A percentile compares a stretch with the other conserved stretches of the same genome.
phyloP scores from a whole-genome alignment of 805 yeast genomes.

The Sugiyamaella mastotermitis region DNA sequence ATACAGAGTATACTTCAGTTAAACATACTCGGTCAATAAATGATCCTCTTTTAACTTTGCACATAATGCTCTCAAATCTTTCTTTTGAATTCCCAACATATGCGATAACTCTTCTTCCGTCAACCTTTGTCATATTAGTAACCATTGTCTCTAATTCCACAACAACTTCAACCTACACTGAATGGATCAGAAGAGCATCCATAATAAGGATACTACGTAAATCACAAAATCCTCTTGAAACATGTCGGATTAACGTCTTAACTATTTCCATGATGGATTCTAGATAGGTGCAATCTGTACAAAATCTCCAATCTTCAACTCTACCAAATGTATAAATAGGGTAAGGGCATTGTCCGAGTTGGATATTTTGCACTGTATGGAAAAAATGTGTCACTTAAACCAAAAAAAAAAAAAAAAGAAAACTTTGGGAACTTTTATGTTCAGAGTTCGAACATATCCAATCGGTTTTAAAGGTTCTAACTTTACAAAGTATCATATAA shows the following conservation, averaged over 20 bases:
- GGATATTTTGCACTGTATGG: not conserved
- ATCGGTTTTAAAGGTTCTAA: no score
- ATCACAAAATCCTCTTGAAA: constrained; percentile 81
- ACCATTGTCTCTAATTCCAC: not conserved
- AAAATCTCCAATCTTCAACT: not conserved
- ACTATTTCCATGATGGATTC: constrained; percentile 34
- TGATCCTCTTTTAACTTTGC: constrained; percentile 81
- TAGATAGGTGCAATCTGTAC: not conserved
- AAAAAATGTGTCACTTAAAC: not conserved
- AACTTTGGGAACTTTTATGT: no score
- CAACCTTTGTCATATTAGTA: constrained; percentile 36
- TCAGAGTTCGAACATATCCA: no score
- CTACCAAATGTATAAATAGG: not conserved
- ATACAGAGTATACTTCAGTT: constrained; percentile 1
- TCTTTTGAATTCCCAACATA: constrained; percentile 74
- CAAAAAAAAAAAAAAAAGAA: not conserved
- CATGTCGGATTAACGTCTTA: constrained; percentile 61
- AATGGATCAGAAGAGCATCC: constrained; percentile 83
- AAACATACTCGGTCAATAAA: constrained; percentile 55
- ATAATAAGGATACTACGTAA: constrained; percentile 75
- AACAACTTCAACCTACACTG: no score
- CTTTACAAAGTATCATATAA: no score
- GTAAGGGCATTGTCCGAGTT: not conserved
- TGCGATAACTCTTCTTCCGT: constrained; percentile 87
- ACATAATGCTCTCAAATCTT: constrained; percentile 73